Percentiles rank a stretch among this genome's conserved stretches.
Conservation (phyloP, 371 early-diverging fungal genomes). For the Apophysomyces elegans region DNA sequence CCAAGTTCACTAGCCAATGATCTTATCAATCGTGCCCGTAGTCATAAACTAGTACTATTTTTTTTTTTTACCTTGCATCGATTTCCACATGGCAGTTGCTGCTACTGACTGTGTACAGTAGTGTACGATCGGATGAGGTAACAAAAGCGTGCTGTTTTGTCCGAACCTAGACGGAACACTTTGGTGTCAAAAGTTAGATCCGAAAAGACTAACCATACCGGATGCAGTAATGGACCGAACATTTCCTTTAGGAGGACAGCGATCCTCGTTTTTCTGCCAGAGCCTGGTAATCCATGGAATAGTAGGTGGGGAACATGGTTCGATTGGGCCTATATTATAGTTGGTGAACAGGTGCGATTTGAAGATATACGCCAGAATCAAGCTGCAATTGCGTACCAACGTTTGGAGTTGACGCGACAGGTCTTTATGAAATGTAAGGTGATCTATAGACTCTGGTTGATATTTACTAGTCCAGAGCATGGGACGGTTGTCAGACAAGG, state of each 20-base stretch:
- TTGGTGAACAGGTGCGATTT: no score
- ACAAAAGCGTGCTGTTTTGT: slow-evolving; percentile 84
- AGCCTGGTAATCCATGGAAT: slow-evolving; percentile 96
- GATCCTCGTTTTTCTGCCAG: slow-evolving; percentile 98
- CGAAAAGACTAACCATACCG: slow-evolving; percentile 51
- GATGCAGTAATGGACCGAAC: slow-evolving; percentile 91
- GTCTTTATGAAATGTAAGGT: slow-evolving; percentile 83
- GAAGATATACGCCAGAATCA: no score
- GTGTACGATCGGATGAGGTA: slow-evolving; percentile 84
- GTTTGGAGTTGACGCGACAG: slow-evolving; percentile 76
- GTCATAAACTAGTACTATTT: neutral
- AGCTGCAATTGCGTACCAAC: slow-evolving; percentile 59
- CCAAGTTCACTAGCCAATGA: slow-evolving; percentile 80
- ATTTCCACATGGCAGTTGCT: slow-evolving; percentile 94
- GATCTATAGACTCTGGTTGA: slow-evolving; percentile 85
- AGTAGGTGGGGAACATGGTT: slow-evolving; percentile 96
- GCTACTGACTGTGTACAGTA: slow-evolving; percentile 82
- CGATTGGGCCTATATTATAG: slow-evolving; percentile 60
- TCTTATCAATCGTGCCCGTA: neutral
- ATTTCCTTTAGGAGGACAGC: slow-evolving; percentile 83
- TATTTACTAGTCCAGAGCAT: slow-evolving; percentile 98
- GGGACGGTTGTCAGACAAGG: slow-evolving; percentile 33
- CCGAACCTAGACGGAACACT: slow-evolving; percentile 66
- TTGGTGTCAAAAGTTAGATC: neutral
- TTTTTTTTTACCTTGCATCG: slow-evolving; percentile 80